Evolutionary conservation across 2,329 filamentous ascomycete species (phyloP), one percentile per base, ranked within the genome.

Genomic region (Ophiostoma perfectum): DNA sequence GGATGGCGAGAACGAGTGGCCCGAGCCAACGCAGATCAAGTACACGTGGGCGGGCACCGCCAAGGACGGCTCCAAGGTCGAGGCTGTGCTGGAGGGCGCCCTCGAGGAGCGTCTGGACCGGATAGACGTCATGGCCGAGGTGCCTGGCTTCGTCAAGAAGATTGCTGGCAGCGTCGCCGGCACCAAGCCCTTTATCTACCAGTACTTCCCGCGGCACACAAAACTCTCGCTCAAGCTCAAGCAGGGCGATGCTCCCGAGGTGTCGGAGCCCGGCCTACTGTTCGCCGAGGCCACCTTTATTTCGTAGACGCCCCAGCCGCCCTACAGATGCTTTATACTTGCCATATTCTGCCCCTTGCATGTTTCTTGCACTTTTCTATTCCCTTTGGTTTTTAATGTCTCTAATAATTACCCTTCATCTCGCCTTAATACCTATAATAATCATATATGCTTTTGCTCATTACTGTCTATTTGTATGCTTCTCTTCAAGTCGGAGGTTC

Each of bases 251-350:
- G 84, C 91, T 74, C 55, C 74, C n/a, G 90, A 93, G 74, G 85
- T 88, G 71, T 82, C 84, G 18, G 94, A 98, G 78, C 82, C 93
- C 75, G 95, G 95, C 64, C 82, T 80, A 64, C 80, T 96, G 67
- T 96, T 96, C 80, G 87, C 86, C 69, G 95, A 99, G 81, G 93
- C 95, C 2, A 97, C 93, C n/a, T 99, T 98, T 81, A 96, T 99
- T 79, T 93, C 90, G 66, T 89, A 81, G 71, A 27, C 18, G 55
- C 52, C 4, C 52, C 18, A 38, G 7, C 8, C 27, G 18, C 52
- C 9, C n/a, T 52, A 52, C 47, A 18, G n/a, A 8, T 52, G 47
- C 49, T 27, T 27, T 55, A 55, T 9, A 55, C 18, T 55, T 55
- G 49, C n/a, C 18, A 55, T 18, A n/a, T 55, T 55, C 27, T 55